A percentile compares a stretch with the other conserved stretches of the same genome.
Evolutionary conservation across 352 stramenopile species (phyloP).

Genomic region (Albugo candida): DNA sequence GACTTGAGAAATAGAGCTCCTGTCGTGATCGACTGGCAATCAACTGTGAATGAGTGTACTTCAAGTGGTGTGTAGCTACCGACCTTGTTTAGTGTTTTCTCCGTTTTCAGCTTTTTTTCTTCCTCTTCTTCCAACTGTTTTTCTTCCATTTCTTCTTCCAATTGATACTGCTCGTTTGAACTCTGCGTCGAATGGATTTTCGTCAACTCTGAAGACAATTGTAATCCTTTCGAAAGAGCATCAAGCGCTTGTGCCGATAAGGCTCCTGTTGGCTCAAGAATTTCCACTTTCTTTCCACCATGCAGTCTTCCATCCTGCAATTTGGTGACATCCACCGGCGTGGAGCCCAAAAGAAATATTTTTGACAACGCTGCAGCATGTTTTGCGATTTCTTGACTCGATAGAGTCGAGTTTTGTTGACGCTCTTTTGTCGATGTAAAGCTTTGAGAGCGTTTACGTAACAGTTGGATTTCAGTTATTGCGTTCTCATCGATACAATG

Average conservation of each 20-base stretch:
- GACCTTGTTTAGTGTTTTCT: constrained; percentile 16
- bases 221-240: constrained; percentile 48
- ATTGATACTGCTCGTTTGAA: constrained; percentile 18
- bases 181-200: constrained; percentile 8
- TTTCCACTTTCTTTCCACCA: constrained; percentile 28
- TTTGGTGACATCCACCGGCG: constrained; percentile 61
- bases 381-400: constrained; percentile 24
- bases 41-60: no score
- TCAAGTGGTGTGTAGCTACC: no score
- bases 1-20: no score
- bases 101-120: constrained; percentile 58
- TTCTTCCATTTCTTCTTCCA: constrained; percentile 63
- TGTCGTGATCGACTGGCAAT: no score
- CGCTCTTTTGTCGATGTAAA: no score
- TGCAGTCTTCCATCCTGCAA: constrained; percentile 12
- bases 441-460: no score
- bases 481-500: no score
- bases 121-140: constrained; percentile 79
- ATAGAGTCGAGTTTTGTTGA: no score
- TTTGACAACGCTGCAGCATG: constrained; percentile 56
- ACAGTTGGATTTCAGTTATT: no score
- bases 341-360: constrained; percentile 66
- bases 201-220: constrained; percentile 19
- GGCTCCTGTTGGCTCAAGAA: constrained; percentile 47
- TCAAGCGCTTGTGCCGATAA: constrained; percentile 61